phyloP scores from a whole-genome alignment of 2,329 filamentous ascomycete genomes.

The Endothia cerciana region DNA sequence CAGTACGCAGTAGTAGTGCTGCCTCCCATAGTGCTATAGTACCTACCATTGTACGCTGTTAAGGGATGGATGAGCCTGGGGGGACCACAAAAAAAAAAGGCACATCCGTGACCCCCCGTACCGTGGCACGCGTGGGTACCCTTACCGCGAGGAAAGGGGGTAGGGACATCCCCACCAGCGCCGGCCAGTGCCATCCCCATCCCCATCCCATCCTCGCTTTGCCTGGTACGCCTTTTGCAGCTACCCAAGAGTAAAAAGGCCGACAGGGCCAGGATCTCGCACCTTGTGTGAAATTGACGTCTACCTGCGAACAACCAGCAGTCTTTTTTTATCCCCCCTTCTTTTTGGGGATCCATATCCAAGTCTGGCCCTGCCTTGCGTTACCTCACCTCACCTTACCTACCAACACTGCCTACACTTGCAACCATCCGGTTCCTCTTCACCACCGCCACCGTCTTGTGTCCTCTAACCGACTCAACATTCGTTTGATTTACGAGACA shows the following conservation, averaged over 20 bases:
- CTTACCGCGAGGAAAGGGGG: conserved; percentile 5
- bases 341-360: conserved; percentile 1
- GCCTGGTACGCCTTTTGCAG: background rate
- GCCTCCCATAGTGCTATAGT: background rate
- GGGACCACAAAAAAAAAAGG: background rate
- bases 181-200: background rate
- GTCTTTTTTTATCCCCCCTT: conserved; percentile 16
- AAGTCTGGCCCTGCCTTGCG: background rate
- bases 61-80: background rate
- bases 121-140: conserved; percentile 12
- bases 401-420: background rate
- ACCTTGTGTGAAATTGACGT: conserved; percentile 19
- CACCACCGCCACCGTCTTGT: conserved; percentile 10
- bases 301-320: conserved; percentile 1
- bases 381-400: background rate
- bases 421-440: background rate
- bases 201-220: background rate
- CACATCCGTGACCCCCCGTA: background rate
- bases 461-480: conserved; percentile 12
- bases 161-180: conserved; percentile 1
- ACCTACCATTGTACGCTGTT: background rate
- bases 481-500: conserved; percentile 1
- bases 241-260: conserved; percentile 1
- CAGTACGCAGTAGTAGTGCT: too few species aligned
- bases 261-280: conserved; percentile 12